Evolutionary conservation across 306 rosid species (phyloP), one percentile per base, ranked within the genome.

Genomic region (Styphnolobium japonicum): DNA sequence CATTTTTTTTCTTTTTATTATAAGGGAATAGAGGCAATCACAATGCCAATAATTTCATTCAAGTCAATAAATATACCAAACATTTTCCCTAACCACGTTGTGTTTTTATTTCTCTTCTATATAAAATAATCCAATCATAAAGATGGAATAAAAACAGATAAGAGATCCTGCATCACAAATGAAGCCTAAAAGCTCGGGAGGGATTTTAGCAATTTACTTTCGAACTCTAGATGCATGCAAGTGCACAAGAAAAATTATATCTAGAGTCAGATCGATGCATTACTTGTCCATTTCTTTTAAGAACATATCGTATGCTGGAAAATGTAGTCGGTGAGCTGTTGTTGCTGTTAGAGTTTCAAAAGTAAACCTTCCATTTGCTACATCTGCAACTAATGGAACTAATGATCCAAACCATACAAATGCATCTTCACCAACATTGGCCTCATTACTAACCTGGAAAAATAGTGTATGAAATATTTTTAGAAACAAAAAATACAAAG

Each of bases 381-480:
- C 84, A 76, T 95, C 99, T 15, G 93, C 76, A 60, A 79, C 92
- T 58, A 90, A 55, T 25, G 97, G 97, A 75, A 90, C 80, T 60
- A 90, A 46, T 22, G 96, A 91, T 49, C 89, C 98, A 78, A 95
- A 21, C 99, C 99, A 95, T 53, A 92, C 96, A 79, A 88, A 95
- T 64, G 94, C 93, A 78, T 95, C 96, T 89, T 95, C 99, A 69
- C 97, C 98, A 53, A 91, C 93, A 75, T 69, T 80, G 61, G 87
- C 88, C 22, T 91, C 92, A 56, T 85, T 56, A 45, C 71, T 80
- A 77, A 93, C 88, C 99, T 95, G 84, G 76, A 27, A 80, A 12
- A 23, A 64, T 51, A 25, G 52, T 65, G 31, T 31, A 67, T 21
- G 46, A 72, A 82, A 67, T 3, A 16, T 40, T 40, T 63, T 57